Evolutionary conservation across 352 stramenopile species (phyloP), one percentile per base, ranked within the genome.

Genomic region (Phytophthora aleatoria): DNA sequence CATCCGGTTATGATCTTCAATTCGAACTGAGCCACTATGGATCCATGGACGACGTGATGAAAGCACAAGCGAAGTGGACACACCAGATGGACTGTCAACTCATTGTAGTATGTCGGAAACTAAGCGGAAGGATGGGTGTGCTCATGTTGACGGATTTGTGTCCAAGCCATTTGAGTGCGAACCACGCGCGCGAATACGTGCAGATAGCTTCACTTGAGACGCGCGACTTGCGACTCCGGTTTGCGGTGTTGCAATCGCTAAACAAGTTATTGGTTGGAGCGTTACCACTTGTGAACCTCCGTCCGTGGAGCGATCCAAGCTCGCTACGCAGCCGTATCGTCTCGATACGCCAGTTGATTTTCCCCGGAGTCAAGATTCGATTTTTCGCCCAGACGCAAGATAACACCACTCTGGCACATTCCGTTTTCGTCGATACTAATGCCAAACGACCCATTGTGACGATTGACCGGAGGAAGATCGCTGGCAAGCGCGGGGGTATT

Each of bases 31-130:
- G 72, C 41, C 77, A 90, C 57, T 90, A 79, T 27, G 39, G 53
- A 4, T 79, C 75, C 0, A 20, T 74, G 15, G 76, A 90, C 31
- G 64, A 57, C 30, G 82, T 83, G 6, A 51, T 81, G 13, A 56
- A 71, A 30, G 71, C 79, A 12, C 81, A 91, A 63, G 53, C 47
- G 11, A 87, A 89, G 62, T 93, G 85, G 85, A 89, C 81, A 13
- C 69, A 87, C 50, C 68, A 74, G 20, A 93, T 93, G 85, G 85
- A 93, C 64, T 79, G 76, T 26, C 82, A 92, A 54, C 60, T 94
- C 30, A 81, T 94, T 44, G 57, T 68, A 12, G 57, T 86, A 27
- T 75, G 67, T 30, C 72, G 70, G 20, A 56, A 75, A 20, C 38
- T 86, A 15, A 85, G 83, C 35, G 66, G 73, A 13, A 73, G 56